Base-by-base conservation (phyloP, 192 early-diverging fungal genomes). In the Entomortierella parvispora region DNA sequence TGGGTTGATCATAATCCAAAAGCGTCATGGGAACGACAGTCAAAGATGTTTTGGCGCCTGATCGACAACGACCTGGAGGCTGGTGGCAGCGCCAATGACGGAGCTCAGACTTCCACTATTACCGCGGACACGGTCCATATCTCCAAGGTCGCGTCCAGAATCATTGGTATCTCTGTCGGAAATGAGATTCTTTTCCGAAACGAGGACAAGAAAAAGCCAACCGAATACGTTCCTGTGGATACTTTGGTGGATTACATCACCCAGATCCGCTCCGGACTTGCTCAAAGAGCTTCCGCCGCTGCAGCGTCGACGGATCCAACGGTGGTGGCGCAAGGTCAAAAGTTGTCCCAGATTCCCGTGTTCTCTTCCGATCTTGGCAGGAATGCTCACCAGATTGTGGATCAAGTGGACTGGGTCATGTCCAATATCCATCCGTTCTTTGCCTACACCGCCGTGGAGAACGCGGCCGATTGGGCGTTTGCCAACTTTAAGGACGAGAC, bases 341-440 rank as follows among this genome's bases (percentile, higher is more conserved):
- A 74, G 43, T 14, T 71, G 34, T 18, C 26, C 7, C 20, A 65
- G 33, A 65, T 79, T 23, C 81, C 81, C 0, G 53, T 82, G 3
- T 82, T 82, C 34, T 79, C 81, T 12, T 82, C 81, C 0, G 81
- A 79, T 66, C 23, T 82, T 15, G 75, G 74, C 26, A 51, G 74
- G 0, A 82, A 82, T 56, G 74, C 59, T n/a, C 47, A 71, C 47
- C 62, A 78, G 42, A 65, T 89, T 14, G 74, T 89, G 25, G 70
- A 83, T 14, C 80, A 84, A 20, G 85, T 85, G 8, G 90, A 91
- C 55, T 79, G 80, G 56, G 82, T 88, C 29, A 83, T 86, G 71
- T 87, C 87, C 63, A 88, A 91, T 56, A 86, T 87, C 15, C 89
- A 90, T 77, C 88, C 90, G 14, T 91, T 88, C 85, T 91, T 88